Conservation (phyloP, 441 rosid genomes). For the Melastoma candidum region DNA sequence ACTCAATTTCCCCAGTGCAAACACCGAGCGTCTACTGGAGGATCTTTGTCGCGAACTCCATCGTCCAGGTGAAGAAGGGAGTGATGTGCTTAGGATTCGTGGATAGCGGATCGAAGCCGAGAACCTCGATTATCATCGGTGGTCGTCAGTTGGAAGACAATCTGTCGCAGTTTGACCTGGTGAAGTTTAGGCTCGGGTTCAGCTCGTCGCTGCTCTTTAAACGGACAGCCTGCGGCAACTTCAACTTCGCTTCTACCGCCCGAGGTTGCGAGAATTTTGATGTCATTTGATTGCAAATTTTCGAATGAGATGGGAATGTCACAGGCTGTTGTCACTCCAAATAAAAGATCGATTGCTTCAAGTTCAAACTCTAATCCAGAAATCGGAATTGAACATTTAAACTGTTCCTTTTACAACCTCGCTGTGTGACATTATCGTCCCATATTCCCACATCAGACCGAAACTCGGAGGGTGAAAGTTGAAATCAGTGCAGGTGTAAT, state of each 20-base stretch:
- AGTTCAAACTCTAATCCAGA: too few relatives aligned
- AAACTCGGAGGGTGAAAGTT: too few relatives aligned
- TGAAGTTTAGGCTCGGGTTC: constrained; percentile 9
- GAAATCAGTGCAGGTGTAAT: too few relatives aligned
- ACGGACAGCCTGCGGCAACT: constrained; percentile 14
- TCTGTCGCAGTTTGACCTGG: constrained; percentile 39
- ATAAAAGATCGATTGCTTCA: too few relatives aligned
- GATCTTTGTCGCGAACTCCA: constrained; percentile 39
- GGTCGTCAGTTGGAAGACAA: constrained; percentile 51
- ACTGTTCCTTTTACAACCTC: too few relatives aligned
- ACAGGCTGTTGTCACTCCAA: neutral
- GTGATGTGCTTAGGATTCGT: constrained; percentile 44
- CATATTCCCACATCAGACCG: too few relatives aligned
- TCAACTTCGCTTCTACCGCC: constrained; percentile 1
- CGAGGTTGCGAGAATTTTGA: neutral
- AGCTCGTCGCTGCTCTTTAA: constrained; percentile 16
- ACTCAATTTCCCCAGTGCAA: too few relatives aligned
- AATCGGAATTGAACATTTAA: too few relatives aligned
- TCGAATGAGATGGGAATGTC: neutral
- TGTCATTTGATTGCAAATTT: neutral
- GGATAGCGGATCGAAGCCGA: constrained; percentile 34
- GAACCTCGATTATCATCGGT: constrained; percentile 40
- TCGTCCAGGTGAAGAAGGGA: constrained; percentile 25
- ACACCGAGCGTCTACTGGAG: constrained; percentile 86
- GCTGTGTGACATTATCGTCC: too few relatives aligned